Evolutionary conservation across 2,329 filamentous ascomycete species (phyloP).

Genomic region (Uncinocarpus reesii): DNA sequence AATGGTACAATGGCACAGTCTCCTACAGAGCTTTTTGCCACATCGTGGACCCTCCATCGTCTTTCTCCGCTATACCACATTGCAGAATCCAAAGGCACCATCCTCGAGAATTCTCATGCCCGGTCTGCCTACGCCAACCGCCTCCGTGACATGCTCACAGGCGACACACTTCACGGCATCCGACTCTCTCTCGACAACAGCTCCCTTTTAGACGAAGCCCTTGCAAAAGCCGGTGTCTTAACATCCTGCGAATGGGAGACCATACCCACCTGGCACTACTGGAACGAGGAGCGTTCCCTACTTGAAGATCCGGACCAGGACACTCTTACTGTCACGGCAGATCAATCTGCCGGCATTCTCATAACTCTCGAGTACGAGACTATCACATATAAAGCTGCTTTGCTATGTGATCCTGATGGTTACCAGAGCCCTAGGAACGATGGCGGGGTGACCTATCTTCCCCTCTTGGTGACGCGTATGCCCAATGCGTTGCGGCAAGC

Average conservation of each 20-base stretch:
- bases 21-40: constrained; percentile 35
- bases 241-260: constrained; percentile 39
- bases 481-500: constrained; percentile 41
- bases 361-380: constrained; percentile 43
- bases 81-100: constrained; percentile 25
- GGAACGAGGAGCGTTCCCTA: constrained; percentile 21
- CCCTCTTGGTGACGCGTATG: constrained; percentile 43
- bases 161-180: constrained; percentile 40
- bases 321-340: constrained; percentile 17
- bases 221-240: constrained; percentile 40
- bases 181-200: neutral
- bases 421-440: constrained; percentile 15
- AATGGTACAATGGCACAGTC: constrained; percentile 17
- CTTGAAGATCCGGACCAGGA: constrained; percentile 21
- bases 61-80: constrained; percentile 45
- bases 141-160: constrained; percentile 41
- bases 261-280: constrained; percentile 27
- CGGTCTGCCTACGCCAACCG: constrained; percentile 40
- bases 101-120: constrained; percentile 27
- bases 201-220: constrained; percentile 27
- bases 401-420: constrained; percentile 31
- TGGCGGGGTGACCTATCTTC: constrained; percentile 40
- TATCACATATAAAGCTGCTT: constrained; percentile 41
- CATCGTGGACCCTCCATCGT: constrained; percentile 46
- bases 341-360: constrained; percentile 37